Evolutionary conservation across 75 land plant genomes (phyloP), one percentile per base, ranked within the genome.

Genomic region (Cupressus sempervirens): DNA sequence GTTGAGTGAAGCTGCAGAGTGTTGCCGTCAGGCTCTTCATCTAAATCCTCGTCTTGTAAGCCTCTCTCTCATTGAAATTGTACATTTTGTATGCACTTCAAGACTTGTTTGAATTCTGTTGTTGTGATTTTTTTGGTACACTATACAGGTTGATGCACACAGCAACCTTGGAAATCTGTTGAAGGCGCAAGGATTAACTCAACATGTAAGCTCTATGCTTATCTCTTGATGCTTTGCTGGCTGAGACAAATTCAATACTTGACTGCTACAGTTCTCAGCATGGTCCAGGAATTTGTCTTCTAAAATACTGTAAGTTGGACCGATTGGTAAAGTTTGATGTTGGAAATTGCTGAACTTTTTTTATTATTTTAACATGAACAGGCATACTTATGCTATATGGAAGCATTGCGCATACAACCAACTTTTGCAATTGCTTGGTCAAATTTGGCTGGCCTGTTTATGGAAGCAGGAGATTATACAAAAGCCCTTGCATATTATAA

Each of bases 401-500:
- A 98, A 83, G 99, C 99, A 30, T 70, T 98, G 20, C 91, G 97
- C 0, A 93, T 96, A 53, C 94, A 96, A 62, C 99, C 99, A 26
- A 89, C 85, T n/a, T 96, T 95, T 95, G 97, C 99, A 3, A 94
- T 98, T 89, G 99, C 99, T 38, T 98, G 99, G 99, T 98, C 99
- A 3, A 98, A 98, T 86, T 90, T 96, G 50, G 99, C 99, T 89
- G 94, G 96, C 52, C 88, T 98, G 41, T 94, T 93, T 65, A 96
- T 95, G 97, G 99, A 98, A 84, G 89, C 96, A 35, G 98, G 98
- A 52, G 99, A 98, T 85, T 92, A 92, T 26, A 86, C 87, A 68
- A 90, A 91, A 86, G 99, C 99, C 12, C 88, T 96, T 34, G 81
- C 89, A 65, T 98, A 93, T 81, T 98, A 96, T 68, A 93, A 94